Percentiles rank a stretch among this genome's conserved stretches.
Conservation (phyloP, 2,329 filamentous ascomycete species). For the Aureobasidium musti region DNA sequence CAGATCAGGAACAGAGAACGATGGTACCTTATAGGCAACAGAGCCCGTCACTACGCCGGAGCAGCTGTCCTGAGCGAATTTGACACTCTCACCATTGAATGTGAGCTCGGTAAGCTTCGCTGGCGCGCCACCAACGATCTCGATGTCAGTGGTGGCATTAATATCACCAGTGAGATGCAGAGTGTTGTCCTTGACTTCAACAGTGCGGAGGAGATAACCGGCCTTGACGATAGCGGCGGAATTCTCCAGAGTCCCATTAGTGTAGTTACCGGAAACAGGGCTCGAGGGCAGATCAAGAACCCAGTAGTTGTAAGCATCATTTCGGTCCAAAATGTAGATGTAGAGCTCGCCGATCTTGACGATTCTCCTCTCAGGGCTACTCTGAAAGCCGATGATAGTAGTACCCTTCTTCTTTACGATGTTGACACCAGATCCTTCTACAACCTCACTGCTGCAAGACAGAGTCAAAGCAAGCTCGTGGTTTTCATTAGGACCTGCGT, state of each 20-base stretch:
- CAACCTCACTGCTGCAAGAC: slow-evolving; percentile 41
- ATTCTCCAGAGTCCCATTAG: slow-evolving; percentile 41
- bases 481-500: slow-evolving; percentile 62
- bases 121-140: slow-evolving; percentile 66
- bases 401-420: slow-evolving; percentile 45
- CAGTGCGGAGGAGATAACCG: slow-evolving; percentile 65
- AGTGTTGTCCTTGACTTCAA: slow-evolving; percentile 56
- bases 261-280: slow-evolving; percentile 38
- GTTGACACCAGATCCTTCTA: slow-evolving; percentile 47
- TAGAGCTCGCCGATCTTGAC: slow-evolving; percentile 55
- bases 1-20: slow-evolving; percentile 60
- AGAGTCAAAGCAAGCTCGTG: slow-evolving; percentile 61
- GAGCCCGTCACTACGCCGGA: slow-evolving; percentile 51
- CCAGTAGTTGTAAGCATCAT: slow-evolving; percentile 70
- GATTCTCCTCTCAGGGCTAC: slow-evolving; percentile 56
- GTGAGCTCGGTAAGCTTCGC: slow-evolving; percentile 55
- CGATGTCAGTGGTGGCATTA: slow-evolving; percentile 67
- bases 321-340: slow-evolving; percentile 56
- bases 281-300: slow-evolving; percentile 56
- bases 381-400: slow-evolving; percentile 58
- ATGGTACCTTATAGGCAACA: slow-evolving; percentile 55
- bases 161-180: slow-evolving; percentile 70
- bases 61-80: slow-evolving; percentile 39
- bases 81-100: slow-evolving; percentile 58
- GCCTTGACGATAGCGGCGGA: slow-evolving; percentile 61